Percentiles rank a stretch among this genome's conserved stretches.
phyloP scores from a whole-genome alignment of 331 rosid genomes.

The Pyrus hybrid region DNA sequence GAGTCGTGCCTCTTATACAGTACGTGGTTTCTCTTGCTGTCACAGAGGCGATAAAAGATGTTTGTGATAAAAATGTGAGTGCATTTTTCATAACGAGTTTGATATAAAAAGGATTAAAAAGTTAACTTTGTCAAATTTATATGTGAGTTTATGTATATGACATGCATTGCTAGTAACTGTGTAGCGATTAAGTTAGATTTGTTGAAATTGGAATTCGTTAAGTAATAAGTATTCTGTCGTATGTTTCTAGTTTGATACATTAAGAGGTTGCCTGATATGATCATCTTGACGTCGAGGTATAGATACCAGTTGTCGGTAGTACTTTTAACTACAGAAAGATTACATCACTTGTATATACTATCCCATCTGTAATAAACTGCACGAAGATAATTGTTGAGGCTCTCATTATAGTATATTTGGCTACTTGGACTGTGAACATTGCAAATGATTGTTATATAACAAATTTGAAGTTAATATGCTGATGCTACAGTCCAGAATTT shows the following conservation, averaged over 20 bases:
- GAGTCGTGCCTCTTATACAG: slow-evolving; percentile 69
- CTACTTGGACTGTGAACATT: background rate
- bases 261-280: background rate
- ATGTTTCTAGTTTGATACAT: background rate
- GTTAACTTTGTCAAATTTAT: background rate
- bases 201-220: background rate
- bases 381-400: background rate
- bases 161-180: background rate
- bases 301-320: background rate
- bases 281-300: background rate
- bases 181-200: no score
- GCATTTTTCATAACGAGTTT: background rate
- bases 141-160: background rate
- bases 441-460: background rate
- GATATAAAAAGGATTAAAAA: background rate
- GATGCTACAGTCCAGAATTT: background rate
- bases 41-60: slow-evolving; percentile 74
- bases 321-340: background rate
- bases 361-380: background rate
- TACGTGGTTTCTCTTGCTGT: slow-evolving; percentile 84
- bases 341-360: background rate
- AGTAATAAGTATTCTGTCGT: background rate
- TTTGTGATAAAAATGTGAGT: slow-evolving; percentile 68
- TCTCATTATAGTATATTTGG: background rate
- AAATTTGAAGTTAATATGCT: background rate